Evolutionary conservation across 1,139 yeast species (phyloP).

Genomic region (Fermentozyma sake): DNA sequence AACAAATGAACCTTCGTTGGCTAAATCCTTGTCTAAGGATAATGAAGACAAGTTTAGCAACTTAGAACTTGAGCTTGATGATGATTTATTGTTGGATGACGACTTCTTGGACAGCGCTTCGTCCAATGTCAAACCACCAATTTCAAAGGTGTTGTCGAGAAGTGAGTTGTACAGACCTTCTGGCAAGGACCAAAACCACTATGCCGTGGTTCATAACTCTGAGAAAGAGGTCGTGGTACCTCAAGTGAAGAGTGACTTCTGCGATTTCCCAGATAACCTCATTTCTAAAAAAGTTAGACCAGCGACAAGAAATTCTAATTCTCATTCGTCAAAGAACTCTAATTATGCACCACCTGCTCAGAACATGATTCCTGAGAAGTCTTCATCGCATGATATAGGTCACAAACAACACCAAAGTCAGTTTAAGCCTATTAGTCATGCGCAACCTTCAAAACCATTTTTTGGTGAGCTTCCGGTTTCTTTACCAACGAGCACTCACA

Average conservation of each 20-base stretch:
- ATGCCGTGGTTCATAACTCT: too few species aligned
- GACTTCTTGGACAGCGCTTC: slow-evolving; percentile 15
- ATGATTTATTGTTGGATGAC: slow-evolving; percentile 41
- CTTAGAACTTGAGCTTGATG: slow-evolving; percentile 45
- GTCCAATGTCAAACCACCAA: too few species aligned
- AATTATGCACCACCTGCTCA: slow-evolving; percentile 1
- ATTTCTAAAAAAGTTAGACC: slow-evolving; percentile 39
- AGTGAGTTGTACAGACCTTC: slow-evolving; percentile 3
- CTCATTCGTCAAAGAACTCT: slow-evolving; percentile 2
- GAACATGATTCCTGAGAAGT: not conserved
- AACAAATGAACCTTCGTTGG: too few species aligned
- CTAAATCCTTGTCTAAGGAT: slow-evolving; percentile 1
- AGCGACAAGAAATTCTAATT: slow-evolving; percentile 23
- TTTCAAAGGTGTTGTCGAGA: too few species aligned
- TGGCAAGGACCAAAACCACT: slow-evolving; percentile 1
- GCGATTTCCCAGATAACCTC: slow-evolving; percentile 70
- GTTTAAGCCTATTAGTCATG: not conserved
- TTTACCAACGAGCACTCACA: slow-evolving; percentile 20
- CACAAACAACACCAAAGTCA: too few species aligned
- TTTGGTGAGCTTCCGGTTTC: slow-evolving; percentile 52
- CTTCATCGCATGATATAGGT: not conserved
- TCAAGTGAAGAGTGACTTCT: slow-evolving; percentile 67
- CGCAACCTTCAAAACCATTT: slow-evolving; percentile 20
- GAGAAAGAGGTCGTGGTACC: too few species aligned
- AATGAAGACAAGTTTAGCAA: slow-evolving; percentile 6